Percentiles rank a stretch among this genome's conserved stretches.
These are phyloP conservation scores for Neurospora africana DNA, from an alignment of 495 filamentous ascomycete genomes.

Conservation along the genomic window DNA sequence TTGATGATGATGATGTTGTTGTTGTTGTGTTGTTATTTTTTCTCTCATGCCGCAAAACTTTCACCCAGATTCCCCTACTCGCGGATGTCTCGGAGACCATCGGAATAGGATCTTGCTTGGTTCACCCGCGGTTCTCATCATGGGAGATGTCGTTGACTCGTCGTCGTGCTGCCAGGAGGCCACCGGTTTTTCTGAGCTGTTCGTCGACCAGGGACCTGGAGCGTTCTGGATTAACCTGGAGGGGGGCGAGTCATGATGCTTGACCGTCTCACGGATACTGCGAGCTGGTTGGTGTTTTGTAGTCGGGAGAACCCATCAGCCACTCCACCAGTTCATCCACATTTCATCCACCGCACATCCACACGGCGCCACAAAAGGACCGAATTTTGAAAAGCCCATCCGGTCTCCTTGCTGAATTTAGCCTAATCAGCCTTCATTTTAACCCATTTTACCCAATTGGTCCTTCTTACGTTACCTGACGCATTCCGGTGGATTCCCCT, in stretches of 20 bases:
- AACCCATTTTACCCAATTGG: not conserved
- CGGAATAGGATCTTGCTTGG: not conserved
- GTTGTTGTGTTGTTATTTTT: too few relatives aligned
- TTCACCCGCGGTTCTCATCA: not conserved
- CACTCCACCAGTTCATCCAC: constrained; percentile 13
- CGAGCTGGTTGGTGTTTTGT: not conserved
- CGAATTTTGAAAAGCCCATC: not conserved
- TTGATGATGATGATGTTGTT: not conserved
- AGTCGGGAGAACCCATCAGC: not conserved
- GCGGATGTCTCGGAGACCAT: not conserved
- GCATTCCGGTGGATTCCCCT: not conserved
- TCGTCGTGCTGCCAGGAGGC: not conserved
- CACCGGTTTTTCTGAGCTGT: not conserved
- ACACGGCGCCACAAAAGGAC: not conserved
- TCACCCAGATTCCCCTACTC: not conserved
- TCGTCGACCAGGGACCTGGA: not conserved
- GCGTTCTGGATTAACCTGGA: not conserved
- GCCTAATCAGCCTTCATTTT: not conserved
- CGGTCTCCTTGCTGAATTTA: not conserved
- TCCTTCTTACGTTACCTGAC: not conserved
- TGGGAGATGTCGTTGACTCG: not conserved
- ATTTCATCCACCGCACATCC: constrained; percentile 2
- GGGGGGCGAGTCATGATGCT: not conserved
- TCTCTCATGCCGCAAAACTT: not conserved
- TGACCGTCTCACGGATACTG: not conserved